Evolutionary conservation across 495 filamentous ascomycete genomes (phyloP).

Genomic region (Aspergillus mulundensis): DNA sequence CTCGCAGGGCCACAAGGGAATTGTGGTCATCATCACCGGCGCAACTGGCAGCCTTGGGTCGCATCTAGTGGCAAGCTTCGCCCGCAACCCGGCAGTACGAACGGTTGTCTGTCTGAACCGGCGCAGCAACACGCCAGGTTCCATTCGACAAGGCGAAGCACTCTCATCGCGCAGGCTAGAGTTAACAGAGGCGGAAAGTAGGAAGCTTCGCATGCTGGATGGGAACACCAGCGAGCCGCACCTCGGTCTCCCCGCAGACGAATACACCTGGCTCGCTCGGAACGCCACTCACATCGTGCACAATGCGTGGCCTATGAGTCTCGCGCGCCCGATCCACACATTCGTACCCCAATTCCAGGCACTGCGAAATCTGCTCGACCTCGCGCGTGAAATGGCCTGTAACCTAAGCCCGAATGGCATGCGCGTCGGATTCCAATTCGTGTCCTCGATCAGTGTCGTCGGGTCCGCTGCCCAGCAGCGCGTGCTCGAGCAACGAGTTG

Average conservation of each 20-base stretch:
- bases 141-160: conserved; percentile 29
- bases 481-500: conserved; percentile 26
- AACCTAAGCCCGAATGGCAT: conserved; percentile 1
- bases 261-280: conserved; percentile 35
- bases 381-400: conserved; percentile 30
- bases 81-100: conserved; percentile 27
- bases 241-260: conserved; percentile 40
- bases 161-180: conserved; percentile 31
- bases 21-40: conserved; percentile 44
- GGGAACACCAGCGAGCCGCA: conserved; percentile 41
- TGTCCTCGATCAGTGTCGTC: conserved; percentile 45
- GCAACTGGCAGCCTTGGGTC: conserved; percentile 49
- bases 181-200: conserved; percentile 13
- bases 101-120: conserved; percentile 45
- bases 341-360: conserved; percentile 48
- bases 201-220: conserved; percentile 24
- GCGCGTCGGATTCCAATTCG: conserved; percentile 42
- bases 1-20: background rate
- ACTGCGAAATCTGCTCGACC: conserved; percentile 43
- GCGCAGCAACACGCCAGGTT: background rate
- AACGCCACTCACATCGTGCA: conserved; percentile 51
- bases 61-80: conserved; percentile 38
- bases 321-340: conserved; percentile 35
- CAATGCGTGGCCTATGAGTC: conserved; percentile 56
- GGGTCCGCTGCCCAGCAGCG: conserved; percentile 29